Evolutionary conservation across 345 rosid genomes (phyloP).

Genomic region (Salix arbutifolia): DNA sequence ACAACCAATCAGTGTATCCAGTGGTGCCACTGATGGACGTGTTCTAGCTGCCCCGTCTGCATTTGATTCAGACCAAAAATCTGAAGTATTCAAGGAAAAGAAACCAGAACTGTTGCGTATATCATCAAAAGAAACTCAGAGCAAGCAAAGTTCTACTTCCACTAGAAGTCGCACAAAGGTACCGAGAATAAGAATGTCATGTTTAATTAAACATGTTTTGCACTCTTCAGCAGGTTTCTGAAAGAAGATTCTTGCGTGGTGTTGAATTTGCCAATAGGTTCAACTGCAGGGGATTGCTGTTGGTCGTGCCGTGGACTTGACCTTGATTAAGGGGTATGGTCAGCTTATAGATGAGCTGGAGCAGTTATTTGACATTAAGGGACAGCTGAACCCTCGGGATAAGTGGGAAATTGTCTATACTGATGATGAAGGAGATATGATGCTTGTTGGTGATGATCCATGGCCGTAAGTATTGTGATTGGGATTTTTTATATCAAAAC

Average conservation of each 20-base stretch:
- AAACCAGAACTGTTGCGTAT: constrained; percentile 44
- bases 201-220: background rate
- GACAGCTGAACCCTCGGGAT: constrained; percentile 26
- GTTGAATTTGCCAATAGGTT: constrained; percentile 22
- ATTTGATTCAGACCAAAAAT: constrained; percentile 50
- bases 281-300: constrained; percentile 33
- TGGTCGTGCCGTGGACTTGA: constrained; percentile 33
- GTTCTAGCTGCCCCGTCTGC: constrained; percentile 20
- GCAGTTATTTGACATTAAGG: constrained; percentile 23
- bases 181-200: background rate
- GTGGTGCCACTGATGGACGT: constrained; percentile 28
- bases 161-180: constrained; percentile 34
- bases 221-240: constrained; percentile 2
- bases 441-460: constrained; percentile 38
- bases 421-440: constrained; percentile 36
- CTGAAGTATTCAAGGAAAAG: constrained; percentile 48
- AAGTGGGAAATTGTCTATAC: constrained; percentile 32
- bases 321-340: constrained; percentile 22
- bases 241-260: background rate
- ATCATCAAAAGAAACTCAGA: constrained; percentile 57
- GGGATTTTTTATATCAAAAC: too few relatives aligned
- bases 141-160: constrained; percentile 35
- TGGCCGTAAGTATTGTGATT: constrained; percentile 23
- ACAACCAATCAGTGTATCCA: constrained; percentile 6
- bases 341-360: constrained; percentile 30